Evolutionary conservation across 1,284 basidiomycete genomes (phyloP).

Genomic region (Wallemia hederae): DNA sequence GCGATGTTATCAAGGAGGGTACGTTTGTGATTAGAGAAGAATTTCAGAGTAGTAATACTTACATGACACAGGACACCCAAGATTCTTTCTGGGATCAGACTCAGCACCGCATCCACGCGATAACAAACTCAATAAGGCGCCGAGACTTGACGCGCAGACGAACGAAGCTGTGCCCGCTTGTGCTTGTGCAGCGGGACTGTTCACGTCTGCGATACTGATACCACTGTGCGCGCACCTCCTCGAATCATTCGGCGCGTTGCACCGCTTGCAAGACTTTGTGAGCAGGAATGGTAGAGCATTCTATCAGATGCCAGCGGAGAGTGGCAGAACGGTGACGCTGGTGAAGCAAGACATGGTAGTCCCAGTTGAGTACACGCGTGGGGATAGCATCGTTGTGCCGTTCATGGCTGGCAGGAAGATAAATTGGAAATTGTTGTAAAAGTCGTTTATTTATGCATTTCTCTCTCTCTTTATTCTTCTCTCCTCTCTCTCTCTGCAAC

Average conservation of each 20-base stretch:
- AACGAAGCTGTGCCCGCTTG: constrained; percentile 26
- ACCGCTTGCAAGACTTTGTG: constrained; percentile 47
- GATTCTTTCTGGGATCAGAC: constrained; percentile 94
- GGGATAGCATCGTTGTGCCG: constrained; percentile 38
- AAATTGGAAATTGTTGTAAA: constrained; percentile 31
- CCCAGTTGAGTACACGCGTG: constrained; percentile 21
- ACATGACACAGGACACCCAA: constrained; percentile 37
- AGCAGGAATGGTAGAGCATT: constrained; percentile 47
- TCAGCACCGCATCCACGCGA: constrained; percentile 69
- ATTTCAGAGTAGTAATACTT: not conserved
- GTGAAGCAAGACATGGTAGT: constrained; percentile 20
- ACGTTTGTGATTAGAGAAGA: constrained; percentile 4
- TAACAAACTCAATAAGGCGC: constrained; percentile 47
- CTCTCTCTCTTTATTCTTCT: not conserved
- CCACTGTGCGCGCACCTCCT: constrained; percentile 57
- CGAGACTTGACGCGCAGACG: constrained; percentile 14
- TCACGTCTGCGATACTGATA: constrained; percentile 68
- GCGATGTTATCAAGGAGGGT: constrained; percentile 53
- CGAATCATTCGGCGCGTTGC: constrained; percentile 57
- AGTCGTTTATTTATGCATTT: not conserved
- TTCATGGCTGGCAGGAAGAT: constrained; percentile 74
- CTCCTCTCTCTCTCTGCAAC: no score
- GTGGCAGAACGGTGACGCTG: constrained; percentile 16
- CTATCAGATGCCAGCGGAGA: constrained; percentile 26
- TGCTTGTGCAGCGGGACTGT: constrained; percentile 71